Percentiles rank a stretch among this genome's conserved stretches.
Conservation (phyloP, 805 yeast genomes). For the Metschnikowia gruessii region DNA sequence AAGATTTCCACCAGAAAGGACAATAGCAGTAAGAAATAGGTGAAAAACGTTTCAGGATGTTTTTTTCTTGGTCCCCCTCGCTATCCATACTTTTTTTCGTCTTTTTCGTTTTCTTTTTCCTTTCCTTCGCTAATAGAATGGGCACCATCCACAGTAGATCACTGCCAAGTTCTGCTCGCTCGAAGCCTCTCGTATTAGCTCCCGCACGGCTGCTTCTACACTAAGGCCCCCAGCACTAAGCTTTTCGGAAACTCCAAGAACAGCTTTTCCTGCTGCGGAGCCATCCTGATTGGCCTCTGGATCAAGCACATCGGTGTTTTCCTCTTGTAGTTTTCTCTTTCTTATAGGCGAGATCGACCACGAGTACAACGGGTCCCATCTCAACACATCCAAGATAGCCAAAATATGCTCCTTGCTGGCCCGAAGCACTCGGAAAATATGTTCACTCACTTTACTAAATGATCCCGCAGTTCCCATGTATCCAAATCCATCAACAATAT, state of each 20-base stretch:
- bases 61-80: background rate
- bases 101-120: background rate
- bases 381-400: slow-evolving; percentile 78
- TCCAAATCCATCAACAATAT: slow-evolving; percentile 91
- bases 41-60: no score
- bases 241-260: slow-evolving; percentile 69
- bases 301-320: slow-evolving; percentile 18
- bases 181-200: slow-evolving; percentile 73
- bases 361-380: slow-evolving; percentile 89
- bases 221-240: slow-evolving; percentile 64
- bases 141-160: slow-evolving; percentile 83
- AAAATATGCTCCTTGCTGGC: slow-evolving; percentile 64
- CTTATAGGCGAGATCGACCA: slow-evolving; percentile 86
- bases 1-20: no score
- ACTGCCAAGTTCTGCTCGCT: slow-evolving; percentile 64
- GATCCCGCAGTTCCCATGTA: slow-evolving; percentile 78
- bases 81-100: background rate
- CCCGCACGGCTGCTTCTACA: slow-evolving; percentile 80
- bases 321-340: slow-evolving; percentile 51
- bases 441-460: slow-evolving; percentile 70
- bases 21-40: no score
- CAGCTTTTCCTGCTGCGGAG: slow-evolving; percentile 77
- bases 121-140: slow-evolving; percentile 47
- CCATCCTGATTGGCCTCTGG: slow-evolving; percentile 40
- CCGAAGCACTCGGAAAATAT: slow-evolving; percentile 65